Evolutionary conservation across 306 rosid species (phyloP).

Genomic region (Erythrophleum fordii): DNA sequence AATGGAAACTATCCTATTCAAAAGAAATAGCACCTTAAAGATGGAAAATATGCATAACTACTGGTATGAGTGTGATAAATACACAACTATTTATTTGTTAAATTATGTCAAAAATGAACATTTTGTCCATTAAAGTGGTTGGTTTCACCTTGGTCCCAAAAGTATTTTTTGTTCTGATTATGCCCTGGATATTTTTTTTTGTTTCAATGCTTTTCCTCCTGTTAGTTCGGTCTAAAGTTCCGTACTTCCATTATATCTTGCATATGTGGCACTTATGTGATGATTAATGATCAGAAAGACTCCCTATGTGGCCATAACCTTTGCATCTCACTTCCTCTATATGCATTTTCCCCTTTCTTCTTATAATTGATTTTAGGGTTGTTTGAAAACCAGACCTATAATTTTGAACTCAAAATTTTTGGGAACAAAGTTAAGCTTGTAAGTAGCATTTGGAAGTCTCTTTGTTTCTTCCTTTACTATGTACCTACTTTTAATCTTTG

Average conservation of each 20-base stretch:
- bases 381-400: too few relatives aligned
- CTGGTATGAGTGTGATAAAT: background rate
- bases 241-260: background rate
- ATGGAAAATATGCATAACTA: slow-evolving; percentile 26
- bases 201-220: background rate
- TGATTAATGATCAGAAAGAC: background rate
- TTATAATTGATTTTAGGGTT: background rate
- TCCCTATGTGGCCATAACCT: background rate
- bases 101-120: background rate
- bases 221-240: background rate
- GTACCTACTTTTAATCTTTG: background rate
- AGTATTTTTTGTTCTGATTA: background rate
- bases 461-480: background rate
- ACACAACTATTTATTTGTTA: background rate
- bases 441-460: background rate
- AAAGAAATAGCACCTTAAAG: background rate
- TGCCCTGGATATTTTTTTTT: background rate
- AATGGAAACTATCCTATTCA: slow-evolving; percentile 13
- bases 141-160: background rate
- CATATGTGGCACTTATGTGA: background rate
- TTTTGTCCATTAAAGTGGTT: background rate
- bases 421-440: slow-evolving; percentile 5
- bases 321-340: background rate
- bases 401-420: too few relatives aligned
- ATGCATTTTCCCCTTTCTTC: background rate